Conservation (phyloP, 257 asterid species). For the Gentiana macrophylla region DNA sequence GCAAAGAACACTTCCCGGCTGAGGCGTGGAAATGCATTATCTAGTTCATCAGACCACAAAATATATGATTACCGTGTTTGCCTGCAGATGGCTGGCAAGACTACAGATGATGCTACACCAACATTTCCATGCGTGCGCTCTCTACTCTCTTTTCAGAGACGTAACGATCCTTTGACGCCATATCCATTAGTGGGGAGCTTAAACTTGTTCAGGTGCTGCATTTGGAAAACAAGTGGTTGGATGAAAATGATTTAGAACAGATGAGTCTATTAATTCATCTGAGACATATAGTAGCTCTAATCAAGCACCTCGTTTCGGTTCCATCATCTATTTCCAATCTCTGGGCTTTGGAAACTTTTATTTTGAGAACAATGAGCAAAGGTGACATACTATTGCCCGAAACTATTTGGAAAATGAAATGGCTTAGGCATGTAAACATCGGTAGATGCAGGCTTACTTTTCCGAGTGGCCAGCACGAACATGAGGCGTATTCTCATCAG, state of each 20-base stretch:
- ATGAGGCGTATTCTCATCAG: background rate
- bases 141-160: background rate
- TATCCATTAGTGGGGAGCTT: background rate
- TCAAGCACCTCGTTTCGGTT: background rate
- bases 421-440: conserved; percentile 3
- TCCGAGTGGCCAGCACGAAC: background rate
- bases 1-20: background rate
- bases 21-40: too few species aligned
- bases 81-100: background rate
- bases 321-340: conserved; percentile 7
- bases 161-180: background rate
- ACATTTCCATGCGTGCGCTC: background rate
- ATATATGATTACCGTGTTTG: background rate
- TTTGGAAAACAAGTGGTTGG: background rate
- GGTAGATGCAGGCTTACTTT: background rate
- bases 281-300: background rate
- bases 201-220: conserved; percentile 2
- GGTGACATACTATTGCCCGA: background rate
- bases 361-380: background rate
- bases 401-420: conserved; percentile 6
- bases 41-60: background rate
- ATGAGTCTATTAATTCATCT: conserved; percentile 2
- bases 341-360: conserved; percentile 5
- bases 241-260: background rate
- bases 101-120: background rate